Base-by-base conservation (phyloP, 2,329 filamentous ascomycete genomes). In the Grosmannia serpens region DNA sequence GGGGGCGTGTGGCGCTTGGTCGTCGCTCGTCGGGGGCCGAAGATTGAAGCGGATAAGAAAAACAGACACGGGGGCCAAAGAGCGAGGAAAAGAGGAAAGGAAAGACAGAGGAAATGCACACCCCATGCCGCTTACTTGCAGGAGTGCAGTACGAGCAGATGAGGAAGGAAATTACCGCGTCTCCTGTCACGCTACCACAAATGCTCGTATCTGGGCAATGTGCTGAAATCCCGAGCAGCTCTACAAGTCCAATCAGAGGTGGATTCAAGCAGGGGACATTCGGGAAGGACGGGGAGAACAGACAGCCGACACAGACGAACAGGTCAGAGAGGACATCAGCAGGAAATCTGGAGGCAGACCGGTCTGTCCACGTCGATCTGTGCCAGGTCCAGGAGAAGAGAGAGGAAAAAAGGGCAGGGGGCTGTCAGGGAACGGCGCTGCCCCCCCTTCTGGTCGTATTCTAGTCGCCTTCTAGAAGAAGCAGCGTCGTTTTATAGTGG, bases 381-480 rank as follows among this genome's bases (percentile, higher is more conserved):
- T 38, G 35, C 13, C 35, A 38, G 35, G 35, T 38, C 3, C 33
- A 11, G 9, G n/a, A 8, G 33, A 11, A 17, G 35, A 15, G 35
- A 15, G 35, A 47, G 44, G 44, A 47, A 24, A 47, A 50, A 27
- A 33, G 27, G 50, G 27, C 46, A 22, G 26, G 26, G 49, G 27
- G 6, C 9, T 7, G 24, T 9, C 26, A 29, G 26, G 26, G 7
- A 51, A 29, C 6, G 15, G 9, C 22, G 27, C 9, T 15, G 47
- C 4, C 47, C 22, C 22, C 47, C 47, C 24, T 9, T 24, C 31
- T 38, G n/a, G 27, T 26, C 10, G 9, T 17, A 31, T 53, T 53
- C 51, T 53, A 53, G 51, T 53, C 26, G 31, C 51, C 51, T 53
- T 53, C 51, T 53, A 38, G 51, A 53, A 53, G 33, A 11, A 53